Conservation (phyloP, 169 alveolate genomes). For the Perkinsus chesapeaki region DNA sequence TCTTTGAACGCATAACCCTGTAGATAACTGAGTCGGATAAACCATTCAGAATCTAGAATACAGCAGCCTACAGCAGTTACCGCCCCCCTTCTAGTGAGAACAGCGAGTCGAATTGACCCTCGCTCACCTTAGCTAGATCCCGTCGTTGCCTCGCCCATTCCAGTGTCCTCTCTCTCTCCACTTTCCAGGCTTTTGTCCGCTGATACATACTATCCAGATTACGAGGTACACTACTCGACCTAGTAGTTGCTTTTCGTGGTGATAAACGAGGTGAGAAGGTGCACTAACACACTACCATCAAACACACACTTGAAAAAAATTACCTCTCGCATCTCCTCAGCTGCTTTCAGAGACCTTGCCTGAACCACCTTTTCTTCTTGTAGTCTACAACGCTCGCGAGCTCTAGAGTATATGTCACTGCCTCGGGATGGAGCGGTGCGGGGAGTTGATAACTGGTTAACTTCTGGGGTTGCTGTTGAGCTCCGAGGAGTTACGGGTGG, state of each 20-base stretch:
- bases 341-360: neutral
- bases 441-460: neutral
- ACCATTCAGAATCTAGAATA: too few species aligned
- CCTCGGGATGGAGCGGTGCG: neutral
- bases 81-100: too few species aligned
- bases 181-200: neutral
- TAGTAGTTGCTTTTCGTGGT: neutral
- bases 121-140: neutral
- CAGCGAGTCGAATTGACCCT: neutral
- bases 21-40: too few species aligned
- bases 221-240: neutral
- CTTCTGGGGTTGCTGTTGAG: too few species aligned
- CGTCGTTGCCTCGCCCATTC: neutral
- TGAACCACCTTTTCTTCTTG: neutral
- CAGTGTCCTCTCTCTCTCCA: neutral
- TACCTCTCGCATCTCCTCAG: neutral
- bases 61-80: too few species aligned
- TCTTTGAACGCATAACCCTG: too few species aligned
- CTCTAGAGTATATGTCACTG: neutral
- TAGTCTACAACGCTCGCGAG: neutral
- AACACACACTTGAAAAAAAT: neutral
- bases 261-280: neutral
- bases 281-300: neutral
- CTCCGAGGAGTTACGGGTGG: too few species aligned
- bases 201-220: neutral